Percentiles rank a stretch among this genome's conserved stretches.
These are phyloP conservation scores for Chytriomyces hyalinus DNA, from an alignment of 192 early-diverging fungal species.

Conservation along the genomic window DNA sequence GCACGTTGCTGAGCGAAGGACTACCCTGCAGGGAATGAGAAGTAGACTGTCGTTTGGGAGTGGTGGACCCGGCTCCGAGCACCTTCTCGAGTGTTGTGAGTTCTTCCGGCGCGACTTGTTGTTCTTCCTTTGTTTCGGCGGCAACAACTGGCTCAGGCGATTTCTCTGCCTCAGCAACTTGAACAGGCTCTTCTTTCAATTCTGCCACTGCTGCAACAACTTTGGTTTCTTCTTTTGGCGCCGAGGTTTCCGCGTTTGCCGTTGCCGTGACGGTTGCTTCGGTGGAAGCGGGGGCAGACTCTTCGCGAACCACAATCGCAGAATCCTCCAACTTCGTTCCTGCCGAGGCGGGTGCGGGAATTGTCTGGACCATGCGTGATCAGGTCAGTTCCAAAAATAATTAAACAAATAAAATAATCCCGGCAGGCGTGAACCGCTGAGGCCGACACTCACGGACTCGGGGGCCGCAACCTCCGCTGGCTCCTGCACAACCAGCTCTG, in stretches of 20 bases:
- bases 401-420: too few species aligned
- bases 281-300: not conserved
- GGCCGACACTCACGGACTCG: too few species aligned
- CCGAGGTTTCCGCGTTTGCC: slow-evolving; percentile 17
- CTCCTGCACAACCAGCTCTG: slow-evolving; percentile 4
- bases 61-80: not conserved
- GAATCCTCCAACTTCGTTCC: not conserved
- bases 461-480: not conserved
- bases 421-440: too few species aligned
- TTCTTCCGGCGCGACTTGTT: not conserved
- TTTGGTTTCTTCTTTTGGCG: not conserved
- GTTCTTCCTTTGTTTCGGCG: not conserved
- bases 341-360: too few species aligned
- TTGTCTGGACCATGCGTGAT: too few species aligned
- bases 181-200: not conserved
- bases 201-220: slow-evolving; percentile 7
- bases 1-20: slow-evolving; percentile 16
- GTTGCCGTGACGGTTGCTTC: not conserved
- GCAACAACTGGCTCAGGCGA: not conserved
- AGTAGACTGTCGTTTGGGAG: not conserved
- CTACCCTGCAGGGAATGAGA: not conserved
- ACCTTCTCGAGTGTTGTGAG: slow-evolving; percentile 3
- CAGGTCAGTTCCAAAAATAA: too few species aligned
- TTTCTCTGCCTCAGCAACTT: slow-evolving; percentile 10
- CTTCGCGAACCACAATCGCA: not conserved